Evolutionary conservation across 2,329 filamentous ascomycete species (phyloP).

Genomic region (Xylariaceae sp.): DNA sequence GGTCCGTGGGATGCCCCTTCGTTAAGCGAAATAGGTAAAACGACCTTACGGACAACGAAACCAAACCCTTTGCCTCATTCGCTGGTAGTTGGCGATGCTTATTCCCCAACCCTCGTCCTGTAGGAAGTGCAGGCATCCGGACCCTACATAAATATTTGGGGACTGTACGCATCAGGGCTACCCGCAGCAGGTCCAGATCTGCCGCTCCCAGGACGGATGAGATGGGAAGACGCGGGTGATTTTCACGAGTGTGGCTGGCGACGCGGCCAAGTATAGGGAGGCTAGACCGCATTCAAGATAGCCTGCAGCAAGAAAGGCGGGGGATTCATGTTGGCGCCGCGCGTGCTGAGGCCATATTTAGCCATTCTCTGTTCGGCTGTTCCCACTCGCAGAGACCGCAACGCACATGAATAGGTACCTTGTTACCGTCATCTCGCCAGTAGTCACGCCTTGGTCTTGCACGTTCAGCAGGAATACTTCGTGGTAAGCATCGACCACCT

Average conservation of each 20-base stretch:
- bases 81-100: background rate
- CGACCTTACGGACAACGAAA: background rate
- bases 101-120: background rate
- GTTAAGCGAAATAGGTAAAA: background rate
- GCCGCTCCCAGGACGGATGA: constrained; percentile 6
- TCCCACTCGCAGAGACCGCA: constrained; percentile 11
- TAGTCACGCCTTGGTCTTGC: too few species aligned
- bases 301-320: constrained; percentile 30
- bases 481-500: too few species aligned
- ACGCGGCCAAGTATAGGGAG: constrained; percentile 22
- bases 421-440: too few species aligned
- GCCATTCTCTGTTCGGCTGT: constrained; percentile 10
- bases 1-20: background rate
- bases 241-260: constrained; percentile 19
- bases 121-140: too few species aligned
- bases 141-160: background rate
- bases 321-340: constrained; percentile 24
- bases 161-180: constrained; percentile 19
- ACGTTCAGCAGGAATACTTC: too few species aligned
- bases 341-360: constrained; percentile 19
- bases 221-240: constrained; percentile 10
- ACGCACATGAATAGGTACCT: constrained; percentile 1
- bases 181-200: constrained; percentile 17
- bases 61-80: background rate
- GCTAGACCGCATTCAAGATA: constrained; percentile 30